phyloP scores from a whole-genome alignment of 495 filamentous ascomycete species.

The Hypoxylon fuscum region DNA sequence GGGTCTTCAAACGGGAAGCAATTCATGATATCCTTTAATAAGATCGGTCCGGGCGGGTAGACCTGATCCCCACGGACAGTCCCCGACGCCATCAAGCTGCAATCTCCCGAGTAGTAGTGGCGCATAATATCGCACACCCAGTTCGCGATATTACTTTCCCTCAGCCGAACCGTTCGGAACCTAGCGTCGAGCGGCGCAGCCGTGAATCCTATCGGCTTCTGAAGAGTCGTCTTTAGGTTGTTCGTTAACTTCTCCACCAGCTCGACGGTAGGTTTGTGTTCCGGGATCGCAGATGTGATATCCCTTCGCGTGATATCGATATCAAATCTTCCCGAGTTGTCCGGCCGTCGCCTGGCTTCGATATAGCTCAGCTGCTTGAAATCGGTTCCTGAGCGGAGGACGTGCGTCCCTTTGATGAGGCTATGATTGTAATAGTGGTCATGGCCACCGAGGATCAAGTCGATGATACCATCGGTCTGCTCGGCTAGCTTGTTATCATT shows the following conservation, averaged over 20 bases:
- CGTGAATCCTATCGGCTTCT: conserved; percentile 85
- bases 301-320: conserved; percentile 81
- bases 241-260: conserved; percentile 75
- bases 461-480: conserved; percentile 72
- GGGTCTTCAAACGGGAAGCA: conserved; percentile 96
- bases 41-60: conserved; percentile 79
- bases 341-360: conserved; percentile 67
- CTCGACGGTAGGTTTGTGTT: conserved; percentile 63
- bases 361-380: conserved; percentile 93
- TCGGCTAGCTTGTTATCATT: conserved; percentile 84
- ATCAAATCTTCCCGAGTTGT: conserved; percentile 68
- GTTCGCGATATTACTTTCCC: conserved; percentile 86
- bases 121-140: conserved; percentile 93
- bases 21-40: conserved; percentile 75
- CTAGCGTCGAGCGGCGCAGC: conserved; percentile 81
- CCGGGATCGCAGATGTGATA: conserved; percentile 69
- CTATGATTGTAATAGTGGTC: conserved; percentile 87
- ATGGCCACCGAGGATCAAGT: conserved; percentile 87
- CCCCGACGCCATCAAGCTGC: conserved; percentile 83
- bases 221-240: conserved; percentile 74
- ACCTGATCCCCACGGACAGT: conserved; percentile 93
- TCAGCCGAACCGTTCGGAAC: conserved; percentile 79
- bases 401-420: conserved; percentile 77
- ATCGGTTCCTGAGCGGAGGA: conserved; percentile 84
- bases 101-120: conserved; percentile 79